Evolutionary conservation across 208 protist genomes (phyloP).

Genomic region (Angomonas ambiguus): DNA sequence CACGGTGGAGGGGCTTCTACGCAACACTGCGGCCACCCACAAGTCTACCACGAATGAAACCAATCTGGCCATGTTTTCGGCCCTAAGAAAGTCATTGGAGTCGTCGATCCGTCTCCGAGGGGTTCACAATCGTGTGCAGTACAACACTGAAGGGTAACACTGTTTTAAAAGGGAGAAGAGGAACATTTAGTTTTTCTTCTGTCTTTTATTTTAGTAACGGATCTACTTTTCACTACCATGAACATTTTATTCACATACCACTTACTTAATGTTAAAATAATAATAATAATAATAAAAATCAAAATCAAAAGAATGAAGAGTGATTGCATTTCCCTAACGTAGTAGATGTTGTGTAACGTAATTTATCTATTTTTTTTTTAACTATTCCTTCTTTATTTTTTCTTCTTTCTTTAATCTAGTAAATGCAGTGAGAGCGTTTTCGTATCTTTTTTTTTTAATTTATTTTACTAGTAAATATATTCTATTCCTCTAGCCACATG

Average conservation of each 20-base stretch:
- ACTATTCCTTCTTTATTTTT: not conserved
- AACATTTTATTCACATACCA: not conserved
- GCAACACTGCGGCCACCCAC: not conserved
- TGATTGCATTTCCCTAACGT: too few species aligned
- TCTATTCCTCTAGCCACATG: too few species aligned
- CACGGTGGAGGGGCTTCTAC: not conserved
- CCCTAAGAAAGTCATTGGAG: not conserved
- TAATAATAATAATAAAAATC: too few species aligned
- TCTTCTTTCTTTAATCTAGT: constrained; percentile 4
- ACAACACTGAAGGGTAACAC: not conserved
- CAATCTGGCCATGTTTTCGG: not conserved
- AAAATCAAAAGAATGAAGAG: too few species aligned
- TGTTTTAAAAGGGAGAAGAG: not conserved
- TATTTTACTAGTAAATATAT: too few species aligned
- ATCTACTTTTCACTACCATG: not conserved
- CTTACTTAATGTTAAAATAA: not conserved
- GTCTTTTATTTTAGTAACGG: not conserved
- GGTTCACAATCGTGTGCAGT: not conserved
- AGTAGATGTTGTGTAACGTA: too few species aligned
- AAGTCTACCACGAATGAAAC: not conserved
- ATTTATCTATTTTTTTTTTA: not conserved
- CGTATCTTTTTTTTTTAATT: constrained; percentile 14
- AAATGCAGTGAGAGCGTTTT: not conserved
- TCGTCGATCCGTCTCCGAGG: not conserved
- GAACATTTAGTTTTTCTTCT: not conserved